Evolutionary conservation across 2,329 filamentous ascomycete species (phyloP).

Genomic region (Hymenoscyphus albidus): DNA sequence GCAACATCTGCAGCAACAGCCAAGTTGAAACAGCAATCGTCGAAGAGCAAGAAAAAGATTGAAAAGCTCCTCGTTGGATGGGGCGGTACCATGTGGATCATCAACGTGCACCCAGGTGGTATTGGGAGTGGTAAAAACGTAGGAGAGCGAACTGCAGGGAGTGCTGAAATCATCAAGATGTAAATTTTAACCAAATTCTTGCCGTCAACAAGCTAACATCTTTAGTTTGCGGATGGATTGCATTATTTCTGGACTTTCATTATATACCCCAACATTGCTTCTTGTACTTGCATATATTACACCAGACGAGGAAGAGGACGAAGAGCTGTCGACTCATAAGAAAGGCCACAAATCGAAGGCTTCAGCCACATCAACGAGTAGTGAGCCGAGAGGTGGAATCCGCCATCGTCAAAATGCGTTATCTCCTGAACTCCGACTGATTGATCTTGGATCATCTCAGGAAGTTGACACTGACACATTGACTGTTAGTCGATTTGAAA

Average conservation of each 20-base stretch:
- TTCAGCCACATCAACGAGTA: slow-evolving; percentile 48
- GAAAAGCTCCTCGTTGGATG: slow-evolving; percentile 91
- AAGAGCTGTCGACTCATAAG: slow-evolving; percentile 35
- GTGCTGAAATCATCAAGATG: slow-evolving; percentile 90
- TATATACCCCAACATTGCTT: slow-evolving; percentile 90
- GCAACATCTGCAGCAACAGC: slow-evolving; percentile 44
- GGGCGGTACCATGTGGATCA: slow-evolving; percentile 94
- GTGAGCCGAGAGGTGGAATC: slow-evolving; percentile 61
- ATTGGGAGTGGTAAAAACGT: slow-evolving; percentile 61
- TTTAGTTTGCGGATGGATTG: slow-evolving; percentile 86
- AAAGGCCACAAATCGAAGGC: slow-evolving; percentile 36
- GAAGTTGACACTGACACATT: slow-evolving; percentile 85
- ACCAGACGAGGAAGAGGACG: slow-evolving; percentile 56
- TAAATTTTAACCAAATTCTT: slow-evolving; percentile 45
- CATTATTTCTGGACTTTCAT: slow-evolving; percentile 92
- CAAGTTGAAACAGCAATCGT: slow-evolving; percentile 47
- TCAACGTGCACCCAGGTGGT: slow-evolving; percentile 81
- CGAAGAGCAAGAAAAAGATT: slow-evolving; percentile 46
- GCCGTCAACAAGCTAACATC: slow-evolving; percentile 30
- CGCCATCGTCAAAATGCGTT: slow-evolving; percentile 72
- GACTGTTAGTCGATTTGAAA: slow-evolving; percentile 80
- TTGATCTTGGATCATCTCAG: slow-evolving; percentile 78
- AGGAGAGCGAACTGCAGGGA: slow-evolving; percentile 69
- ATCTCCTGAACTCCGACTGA: slow-evolving; percentile 84
- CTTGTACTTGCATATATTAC: slow-evolving; percentile 88